Base-by-base conservation (phyloP, 331 rosid genomes). In the Pyrus hybrid region DNA sequence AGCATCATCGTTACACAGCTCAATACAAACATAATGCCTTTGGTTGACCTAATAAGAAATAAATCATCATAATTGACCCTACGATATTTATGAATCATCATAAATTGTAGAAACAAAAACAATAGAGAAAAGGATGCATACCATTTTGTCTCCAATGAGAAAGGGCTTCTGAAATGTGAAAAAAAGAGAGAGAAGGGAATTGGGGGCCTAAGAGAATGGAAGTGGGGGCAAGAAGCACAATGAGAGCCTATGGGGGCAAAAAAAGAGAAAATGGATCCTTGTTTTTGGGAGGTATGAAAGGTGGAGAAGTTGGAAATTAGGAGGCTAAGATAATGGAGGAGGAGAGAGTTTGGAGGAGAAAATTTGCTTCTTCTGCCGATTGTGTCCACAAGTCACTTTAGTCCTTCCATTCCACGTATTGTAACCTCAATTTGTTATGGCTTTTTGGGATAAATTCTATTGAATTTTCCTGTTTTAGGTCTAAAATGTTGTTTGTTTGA, bases 61-160 rank as follows among this genome's bases (percentile, higher is more conserved):
- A 3, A 18, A 32, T 8, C 45, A 21, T 64, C 21, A 5, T 17
- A 32, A 5, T 64, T 64, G 17, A 30, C n/a, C 14, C 26, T 64
- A 30, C 9, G 69, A 18, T 64, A 13, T 18, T 8, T 64, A 4
- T 18, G 2, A 30, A 8, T 20, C 3, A 37, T 14, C 35, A 37
- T 64, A 67, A 8, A 17, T 76, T 21, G 32, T 13, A 17, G 20
- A 53, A n/a, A 8, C 14, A 13, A 21, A 25, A 47, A 41, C 9
- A 51, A 67, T 13, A 77, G 22, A 54, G 43, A 68, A 16, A 45
- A 71, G 37, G 61, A 37, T 29, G 32, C 53, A 23, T 88, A 92
- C 97, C 97, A 92, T 92, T 84, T 88, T 90, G 90, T 82, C 86
- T 87, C 88, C 83, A 80, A 83, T 76, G 88, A 83, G 85, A 86